Conservation (phyloP, 179 eudicot species). For the Beta macrorhiza region DNA sequence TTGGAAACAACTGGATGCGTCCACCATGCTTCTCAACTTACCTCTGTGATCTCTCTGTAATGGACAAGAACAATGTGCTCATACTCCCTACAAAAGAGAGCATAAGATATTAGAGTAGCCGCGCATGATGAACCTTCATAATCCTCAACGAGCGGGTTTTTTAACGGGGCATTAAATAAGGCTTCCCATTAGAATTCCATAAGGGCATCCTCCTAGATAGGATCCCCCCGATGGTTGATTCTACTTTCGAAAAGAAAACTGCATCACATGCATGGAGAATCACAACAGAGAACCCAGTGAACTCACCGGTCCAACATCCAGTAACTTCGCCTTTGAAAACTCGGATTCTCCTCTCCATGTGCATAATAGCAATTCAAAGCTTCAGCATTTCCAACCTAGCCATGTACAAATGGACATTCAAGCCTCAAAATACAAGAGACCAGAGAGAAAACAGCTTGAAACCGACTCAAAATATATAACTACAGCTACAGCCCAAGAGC, state of each 20-base stretch:
- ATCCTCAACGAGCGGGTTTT: background rate
- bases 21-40: slow-evolving; percentile 30
- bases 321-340: slow-evolving; percentile 86
- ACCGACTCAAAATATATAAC: background rate
- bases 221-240: background rate
- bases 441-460: slow-evolving; percentile 5
- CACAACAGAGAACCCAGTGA: slow-evolving; percentile 6
- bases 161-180: background rate
- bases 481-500: background rate
- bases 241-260: background rate
- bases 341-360: slow-evolving; percentile 73
- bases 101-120: slow-evolving; percentile 11
- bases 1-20: background rate
- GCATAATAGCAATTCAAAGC: slow-evolving; percentile 94
- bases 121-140: slow-evolving; percentile 5
- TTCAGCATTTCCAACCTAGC: slow-evolving; percentile 81
- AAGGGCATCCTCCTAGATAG: background rate
- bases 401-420: slow-evolving; percentile 23
- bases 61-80: slow-evolving; percentile 98
- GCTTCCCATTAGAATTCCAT: background rate
- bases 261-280: background rate
- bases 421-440: slow-evolving; percentile 3
- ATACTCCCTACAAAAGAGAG: slow-evolving; percentile 51
- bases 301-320: slow-evolving; percentile 98
- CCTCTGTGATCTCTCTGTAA: slow-evolving; percentile 77